phyloP scores from a whole-genome alignment of 805 yeast species.

The Naumovozyma baii region DNA sequence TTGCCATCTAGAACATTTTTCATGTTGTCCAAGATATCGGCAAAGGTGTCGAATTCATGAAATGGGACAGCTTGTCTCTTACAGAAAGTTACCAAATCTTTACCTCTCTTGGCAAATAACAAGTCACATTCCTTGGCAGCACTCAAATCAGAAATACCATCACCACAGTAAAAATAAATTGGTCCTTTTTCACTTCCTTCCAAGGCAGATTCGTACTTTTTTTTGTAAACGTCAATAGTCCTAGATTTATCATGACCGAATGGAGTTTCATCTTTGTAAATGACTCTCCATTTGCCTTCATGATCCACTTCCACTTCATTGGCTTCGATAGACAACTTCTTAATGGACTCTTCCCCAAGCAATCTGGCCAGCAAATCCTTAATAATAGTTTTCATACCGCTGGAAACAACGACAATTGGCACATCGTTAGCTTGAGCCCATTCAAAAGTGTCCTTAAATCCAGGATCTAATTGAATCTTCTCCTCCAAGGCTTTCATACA shows the following conservation, averaged over 20 bases:
- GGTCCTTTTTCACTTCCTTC: constrained; percentile 39
- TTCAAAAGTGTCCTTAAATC: constrained; percentile 69
- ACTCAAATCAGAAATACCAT: constrained; percentile 89
- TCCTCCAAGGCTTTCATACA: constrained; percentile 63
- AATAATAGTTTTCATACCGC: constrained; percentile 92
- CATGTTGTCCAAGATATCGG: constrained; percentile 60
- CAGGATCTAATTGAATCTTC: constrained; percentile 76
- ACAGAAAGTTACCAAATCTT: constrained; percentile 82
- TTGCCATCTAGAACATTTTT: constrained; percentile 39
- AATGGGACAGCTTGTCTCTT: constrained; percentile 71
- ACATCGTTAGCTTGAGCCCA: constrained; percentile 67
- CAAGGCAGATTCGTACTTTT: constrained; percentile 23
- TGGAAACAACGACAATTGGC: constrained; percentile 79
- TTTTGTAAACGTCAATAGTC: constrained; percentile 47
- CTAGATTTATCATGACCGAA: constrained; percentile 94
- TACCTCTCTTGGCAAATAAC: constrained; percentile 86
- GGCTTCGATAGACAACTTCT: constrained; percentile 69
- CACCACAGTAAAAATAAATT: constrained; percentile 85
- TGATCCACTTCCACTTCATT: constrained; percentile 56
- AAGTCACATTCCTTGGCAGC: constrained; percentile 95
- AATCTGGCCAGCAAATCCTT: constrained; percentile 62
- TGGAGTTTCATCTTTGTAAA: constrained; percentile 72
- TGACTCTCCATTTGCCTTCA: constrained; percentile 69
- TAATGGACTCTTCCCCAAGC: constrained; percentile 67
- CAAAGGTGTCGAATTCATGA: constrained; percentile 68